Evolutionary conservation across 192 early-diverging fungal species (phyloP).

Genomic region (Backusella circina): DNA sequence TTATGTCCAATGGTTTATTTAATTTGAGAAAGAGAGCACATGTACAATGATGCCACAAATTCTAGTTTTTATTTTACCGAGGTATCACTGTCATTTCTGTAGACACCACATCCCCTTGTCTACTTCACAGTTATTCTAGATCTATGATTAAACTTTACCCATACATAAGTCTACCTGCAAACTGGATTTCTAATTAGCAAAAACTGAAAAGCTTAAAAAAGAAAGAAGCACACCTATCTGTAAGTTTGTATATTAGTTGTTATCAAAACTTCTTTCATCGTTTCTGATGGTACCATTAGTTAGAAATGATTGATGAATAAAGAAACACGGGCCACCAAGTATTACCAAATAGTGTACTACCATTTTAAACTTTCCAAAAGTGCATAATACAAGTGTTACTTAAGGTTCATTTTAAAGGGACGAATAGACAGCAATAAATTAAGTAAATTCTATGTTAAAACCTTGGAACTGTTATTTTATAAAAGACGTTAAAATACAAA

Average conservation of each 20-base stretch:
- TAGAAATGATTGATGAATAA: neutral
- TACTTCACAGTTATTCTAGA: neutral
- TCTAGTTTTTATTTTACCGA: neutral
- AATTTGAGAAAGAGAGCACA: neutral
- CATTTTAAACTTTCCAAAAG: neutral
- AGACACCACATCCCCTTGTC: neutral
- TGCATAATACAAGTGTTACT: conserved; percentile 3
- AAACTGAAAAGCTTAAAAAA: neutral
- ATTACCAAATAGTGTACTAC: neutral
- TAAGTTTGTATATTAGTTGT: neutral
- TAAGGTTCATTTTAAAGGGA: neutral
- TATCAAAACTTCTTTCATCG: neutral
- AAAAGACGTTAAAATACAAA: neutral
- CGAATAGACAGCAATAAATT: neutral
- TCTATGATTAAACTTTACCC: neutral
- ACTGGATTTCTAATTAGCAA: neutral
- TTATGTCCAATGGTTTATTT: neutral
- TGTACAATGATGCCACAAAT: neutral
- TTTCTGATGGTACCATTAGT: neutral
- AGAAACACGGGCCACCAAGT: neutral
- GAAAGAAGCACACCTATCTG: neutral
- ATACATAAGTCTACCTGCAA: neutral
- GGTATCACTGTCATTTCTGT: neutral
- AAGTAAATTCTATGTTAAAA: neutral
- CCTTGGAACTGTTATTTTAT: neutral